These are phyloP conservation scores for Fragilariopsis cylindrus DNA, from an alignment of 108 stramenopile genomes.

Conservation along the genomic window DNA sequence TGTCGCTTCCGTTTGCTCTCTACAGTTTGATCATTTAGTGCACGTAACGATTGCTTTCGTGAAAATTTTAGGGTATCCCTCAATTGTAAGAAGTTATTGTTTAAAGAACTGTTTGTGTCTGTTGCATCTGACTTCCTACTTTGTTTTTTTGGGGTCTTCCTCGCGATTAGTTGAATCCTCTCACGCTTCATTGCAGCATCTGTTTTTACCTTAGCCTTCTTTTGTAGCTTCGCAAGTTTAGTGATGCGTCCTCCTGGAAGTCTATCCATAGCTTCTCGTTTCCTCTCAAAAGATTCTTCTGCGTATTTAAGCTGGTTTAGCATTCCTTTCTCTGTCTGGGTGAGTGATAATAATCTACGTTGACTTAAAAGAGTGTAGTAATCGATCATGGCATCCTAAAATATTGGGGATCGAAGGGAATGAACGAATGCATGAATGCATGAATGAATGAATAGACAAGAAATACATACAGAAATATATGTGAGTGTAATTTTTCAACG, in stretches of 20 bases:
- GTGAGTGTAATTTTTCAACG: too few species aligned
- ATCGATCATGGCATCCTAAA: conserved; percentile 37
- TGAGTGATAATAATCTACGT: conserved; percentile 45
- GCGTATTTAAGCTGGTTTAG: conserved; percentile 48
- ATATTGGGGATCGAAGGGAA: too few species aligned
- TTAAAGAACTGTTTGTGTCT: conserved; percentile 17
- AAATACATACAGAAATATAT: too few species aligned
- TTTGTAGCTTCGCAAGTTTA: conserved; percentile 27
- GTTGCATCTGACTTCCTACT: conserved; percentile 12
- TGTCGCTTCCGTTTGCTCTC: conserved; percentile 28
- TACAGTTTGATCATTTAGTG: conserved; percentile 34
- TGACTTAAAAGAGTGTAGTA: conserved; percentile 73
- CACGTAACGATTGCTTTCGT: conserved; percentile 32
- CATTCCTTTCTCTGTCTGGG: conserved; percentile 54
- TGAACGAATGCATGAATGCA: too few species aligned
- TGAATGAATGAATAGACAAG: too few species aligned
- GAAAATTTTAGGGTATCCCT: conserved; percentile 35
- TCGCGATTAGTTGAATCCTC: background rate
- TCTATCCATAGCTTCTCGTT: conserved; percentile 39
- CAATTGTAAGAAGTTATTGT: conserved; percentile 18
- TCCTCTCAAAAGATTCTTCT: conserved; percentile 43
- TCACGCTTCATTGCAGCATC: conserved; percentile 3
- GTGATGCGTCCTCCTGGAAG: conserved; percentile 22
- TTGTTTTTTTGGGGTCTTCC: background rate
- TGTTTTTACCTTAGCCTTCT: conserved; percentile 1